phyloP scores from a whole-genome alignment of 1,139 yeast species.

The Geotrichum aggregatum region DNA sequence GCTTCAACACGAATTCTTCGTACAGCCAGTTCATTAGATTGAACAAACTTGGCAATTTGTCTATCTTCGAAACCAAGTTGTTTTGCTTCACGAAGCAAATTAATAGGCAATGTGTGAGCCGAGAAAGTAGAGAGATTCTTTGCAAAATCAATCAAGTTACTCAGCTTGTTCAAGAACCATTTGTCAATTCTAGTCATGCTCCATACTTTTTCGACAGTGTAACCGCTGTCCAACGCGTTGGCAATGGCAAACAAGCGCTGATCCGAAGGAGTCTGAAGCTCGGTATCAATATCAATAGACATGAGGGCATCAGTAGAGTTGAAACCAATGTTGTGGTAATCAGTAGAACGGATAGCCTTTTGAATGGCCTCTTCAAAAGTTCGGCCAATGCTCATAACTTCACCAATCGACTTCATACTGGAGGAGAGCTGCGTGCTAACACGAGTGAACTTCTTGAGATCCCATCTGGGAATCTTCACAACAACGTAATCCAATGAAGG shows the following conservation, averaged over 20 bases:
- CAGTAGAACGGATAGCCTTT: constrained; percentile 94
- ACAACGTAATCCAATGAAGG: constrained; percentile 96
- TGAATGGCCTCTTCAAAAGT: constrained; percentile 96
- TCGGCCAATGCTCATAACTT: constrained; percentile 98
- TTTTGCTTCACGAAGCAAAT: constrained; percentile 77
- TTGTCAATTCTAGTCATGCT: constrained; percentile 88
- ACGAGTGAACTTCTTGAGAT: constrained; percentile 88
- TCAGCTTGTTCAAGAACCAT: constrained; percentile 91
- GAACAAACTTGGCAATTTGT: constrained; percentile 78
- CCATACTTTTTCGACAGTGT: constrained; percentile 86
- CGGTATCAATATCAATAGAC: constrained; percentile 86
- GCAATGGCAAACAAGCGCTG: constrained; percentile 96
- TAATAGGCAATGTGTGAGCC: constrained; percentile 53
- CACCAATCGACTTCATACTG: constrained; percentile 98
- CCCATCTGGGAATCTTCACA: constrained; percentile 98
- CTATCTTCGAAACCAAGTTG: constrained; percentile 92
- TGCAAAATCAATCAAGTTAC: constrained; percentile 66
- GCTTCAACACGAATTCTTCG: constrained; percentile 43
- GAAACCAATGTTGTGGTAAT: constrained; percentile 92
- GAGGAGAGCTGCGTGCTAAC: constrained; percentile 91
- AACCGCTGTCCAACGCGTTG: constrained; percentile 78
- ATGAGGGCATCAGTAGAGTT: constrained; percentile 78
- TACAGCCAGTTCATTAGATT: constrained; percentile 68
- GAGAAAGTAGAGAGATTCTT: constrained; percentile 58
- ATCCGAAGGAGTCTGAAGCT: constrained; percentile 92